A percentile compares a stretch with the other conserved stretches of the same genome.
phyloP scores from a whole-genome alignment of 208 protist genomes.

The Leishmania amazonensis region DNA sequence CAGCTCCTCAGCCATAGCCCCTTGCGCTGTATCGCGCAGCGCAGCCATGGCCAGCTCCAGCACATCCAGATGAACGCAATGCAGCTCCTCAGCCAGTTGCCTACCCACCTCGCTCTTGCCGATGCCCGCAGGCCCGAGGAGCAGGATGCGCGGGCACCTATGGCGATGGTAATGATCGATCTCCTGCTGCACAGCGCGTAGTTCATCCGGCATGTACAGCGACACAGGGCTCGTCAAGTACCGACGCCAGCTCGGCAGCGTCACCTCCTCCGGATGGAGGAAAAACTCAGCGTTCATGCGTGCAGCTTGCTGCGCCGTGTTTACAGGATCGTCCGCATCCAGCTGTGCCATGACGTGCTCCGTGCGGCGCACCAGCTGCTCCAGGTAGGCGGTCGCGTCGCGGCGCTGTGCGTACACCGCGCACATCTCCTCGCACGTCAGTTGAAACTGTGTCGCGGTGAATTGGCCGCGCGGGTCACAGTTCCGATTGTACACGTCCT shows the following conservation, averaged over 20 bases:
- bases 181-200: slow-evolving; percentile 51
- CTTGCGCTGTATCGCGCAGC: not conserved
- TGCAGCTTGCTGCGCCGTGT: not conserved
- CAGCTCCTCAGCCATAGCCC: slow-evolving; percentile 40
- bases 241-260: slow-evolving; percentile 28
- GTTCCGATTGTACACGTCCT: slow-evolving; percentile 51
- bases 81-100: slow-evolving; percentile 55
- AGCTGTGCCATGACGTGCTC: slow-evolving; percentile 10
- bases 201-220: slow-evolving; percentile 68
- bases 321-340: not conserved
- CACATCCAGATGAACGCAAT: slow-evolving; percentile 70
- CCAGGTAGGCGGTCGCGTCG: slow-evolving; percentile 56
- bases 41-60: slow-evolving; percentile 50
- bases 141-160: slow-evolving; percentile 52
- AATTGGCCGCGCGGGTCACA: slow-evolving; percentile 53
- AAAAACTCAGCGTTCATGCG: slow-evolving; percentile 37
- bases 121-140: slow-evolving; percentile 47
- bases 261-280: slow-evolving; percentile 23
- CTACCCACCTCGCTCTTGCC: slow-evolving; percentile 62
- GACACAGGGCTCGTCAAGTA: slow-evolving; percentile 51
- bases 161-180: slow-evolving; percentile 36
- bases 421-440: slow-evolving; percentile 57
- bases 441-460: slow-evolving; percentile 48
- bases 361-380: slow-evolving; percentile 42
- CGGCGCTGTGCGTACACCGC: slow-evolving; percentile 44